Conservation (phyloP, 768 basidiomycete genomes). For the Leccinum broughii region DNA sequence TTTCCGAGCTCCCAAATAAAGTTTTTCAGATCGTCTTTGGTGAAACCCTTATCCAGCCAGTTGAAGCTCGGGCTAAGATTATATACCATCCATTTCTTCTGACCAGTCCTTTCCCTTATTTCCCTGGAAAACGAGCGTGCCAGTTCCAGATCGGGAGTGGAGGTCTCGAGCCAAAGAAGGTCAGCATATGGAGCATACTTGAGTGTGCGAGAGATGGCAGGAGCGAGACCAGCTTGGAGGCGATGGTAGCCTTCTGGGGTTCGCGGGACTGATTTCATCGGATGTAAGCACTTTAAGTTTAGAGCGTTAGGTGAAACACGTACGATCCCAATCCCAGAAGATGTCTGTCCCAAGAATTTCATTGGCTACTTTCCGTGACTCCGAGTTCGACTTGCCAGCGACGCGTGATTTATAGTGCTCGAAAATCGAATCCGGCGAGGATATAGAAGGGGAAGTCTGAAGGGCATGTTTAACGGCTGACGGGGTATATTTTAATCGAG, state of each 20-base stretch:
- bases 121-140: constrained; percentile 76
- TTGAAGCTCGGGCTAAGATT: constrained; percentile 95
- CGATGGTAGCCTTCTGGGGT: constrained; percentile 93
- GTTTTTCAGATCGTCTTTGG: constrained; percentile 71
- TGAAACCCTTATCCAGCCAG: constrained; percentile 83
- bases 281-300: not conserved
- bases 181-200: constrained; percentile 87
- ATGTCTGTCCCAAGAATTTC: constrained; percentile 64
- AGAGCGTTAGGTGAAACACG: constrained; percentile 28
- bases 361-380: constrained; percentile 70
- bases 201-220: constrained; percentile 78
- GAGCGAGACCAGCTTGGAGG: constrained; percentile 76
- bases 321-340: constrained; percentile 90
- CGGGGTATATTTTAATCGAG: constrained; percentile 1
- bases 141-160: constrained; percentile 78
- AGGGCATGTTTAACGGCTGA: constrained; percentile 29
- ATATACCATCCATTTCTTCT: constrained; percentile 78
- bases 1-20: constrained; percentile 91
- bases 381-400: constrained; percentile 66
- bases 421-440: constrained; percentile 44
- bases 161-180: constrained; percentile 92
- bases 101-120: constrained; percentile 68
- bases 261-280: constrained; percentile 60
- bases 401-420: constrained; percentile 59
- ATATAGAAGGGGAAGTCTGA: constrained; percentile 19